Base-by-base conservation (phyloP, 179 eudicot species). In the Beta corolliflora region DNA sequence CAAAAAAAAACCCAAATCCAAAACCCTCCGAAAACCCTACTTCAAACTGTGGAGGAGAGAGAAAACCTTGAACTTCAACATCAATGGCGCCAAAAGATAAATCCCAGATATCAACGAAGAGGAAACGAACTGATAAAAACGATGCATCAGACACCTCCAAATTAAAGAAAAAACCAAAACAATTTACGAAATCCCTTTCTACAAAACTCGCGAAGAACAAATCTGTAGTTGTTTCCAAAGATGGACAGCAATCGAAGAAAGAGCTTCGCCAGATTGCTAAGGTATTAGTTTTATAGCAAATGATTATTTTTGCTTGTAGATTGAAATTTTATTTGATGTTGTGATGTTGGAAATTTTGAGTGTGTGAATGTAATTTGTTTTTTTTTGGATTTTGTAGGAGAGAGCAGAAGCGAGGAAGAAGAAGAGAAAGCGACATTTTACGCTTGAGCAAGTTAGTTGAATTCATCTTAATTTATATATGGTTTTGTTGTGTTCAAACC, bases 401-500 rank as follows among this genome's bases (percentile, higher is more conserved):
- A 77, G 90, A 66, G 83, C 97, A 1, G 94, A 94, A 66, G 97
- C 91, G 50, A 90, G 97, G 89, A 97, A 97, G 89, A 93, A 93
- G 92, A 92, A 84, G 88, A 94, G 98, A 77, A 94, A 91, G 91
- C 90, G 84, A 31, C 93, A 97, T 89, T 95, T 86, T 86, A 84
- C 86, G 60, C 88, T 97, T 65, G 98, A 97, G 83, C 97, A 94
- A 79, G 98, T 94, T 77, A 73, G 88, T 67, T n/a, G 41, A 36
- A 36, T 36, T 36, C 3, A 36, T 36, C 41, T 36, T 36, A 36
- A 36, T 36, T 36, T 36, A 36, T 3, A 1, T 36, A 1, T 36
- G 41, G 41, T 18, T 3, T 16, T 71, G 50, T 4, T 23, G 21
- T 10, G 9, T 60, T 82, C 5, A 55, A 48, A 48, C 3, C 9